phyloP scores from a whole-genome alignment of 2,329 filamentous ascomycete genomes.

The Dothiorella sarmentorum region DNA sequence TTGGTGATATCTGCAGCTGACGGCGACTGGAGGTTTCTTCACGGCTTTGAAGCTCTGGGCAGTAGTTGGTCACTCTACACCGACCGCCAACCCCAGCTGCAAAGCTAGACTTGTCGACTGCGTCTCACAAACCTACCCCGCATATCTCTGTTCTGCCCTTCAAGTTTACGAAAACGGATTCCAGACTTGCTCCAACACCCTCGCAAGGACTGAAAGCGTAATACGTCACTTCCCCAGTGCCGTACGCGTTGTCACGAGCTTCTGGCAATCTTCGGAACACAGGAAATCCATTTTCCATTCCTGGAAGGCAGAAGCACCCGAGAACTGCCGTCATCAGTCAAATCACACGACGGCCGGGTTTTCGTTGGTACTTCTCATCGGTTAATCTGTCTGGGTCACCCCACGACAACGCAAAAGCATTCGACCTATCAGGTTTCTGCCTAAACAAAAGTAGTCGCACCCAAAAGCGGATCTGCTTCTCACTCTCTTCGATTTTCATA shows the following conservation, averaged over 20 bases:
- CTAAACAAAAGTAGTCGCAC: constrained; percentile 18
- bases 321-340: constrained; percentile 19
- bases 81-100: constrained; percentile 1
- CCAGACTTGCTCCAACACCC: constrained; percentile 8
- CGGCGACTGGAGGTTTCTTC: constrained; percentile 38
- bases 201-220: constrained; percentile 19
- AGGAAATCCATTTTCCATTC: not conserved
- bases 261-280: constrained; percentile 13
- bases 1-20: constrained; percentile 43
- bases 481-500: constrained; percentile 19
- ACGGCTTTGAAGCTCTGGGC: constrained; percentile 16
- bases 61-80: constrained; percentile 9
- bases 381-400: constrained; percentile 37
- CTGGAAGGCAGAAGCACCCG: constrained; percentile 16
- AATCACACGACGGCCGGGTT: constrained; percentile 35
- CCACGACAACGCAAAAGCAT: constrained; percentile 29
- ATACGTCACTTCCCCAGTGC: not conserved
- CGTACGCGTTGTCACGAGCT: constrained; percentile 12
- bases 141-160: constrained; percentile 9
- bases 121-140: constrained; percentile 6
- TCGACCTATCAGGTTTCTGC: constrained; percentile 21
- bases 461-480: constrained; percentile 20
- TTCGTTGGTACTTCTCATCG: constrained; percentile 39
- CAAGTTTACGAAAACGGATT: constrained; percentile 10
- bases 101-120: constrained; percentile 16